These are phyloP conservation scores for Erucastrum elatum DNA, from an alignment of 345 rosid genomes.

Conservation along the genomic window DNA sequence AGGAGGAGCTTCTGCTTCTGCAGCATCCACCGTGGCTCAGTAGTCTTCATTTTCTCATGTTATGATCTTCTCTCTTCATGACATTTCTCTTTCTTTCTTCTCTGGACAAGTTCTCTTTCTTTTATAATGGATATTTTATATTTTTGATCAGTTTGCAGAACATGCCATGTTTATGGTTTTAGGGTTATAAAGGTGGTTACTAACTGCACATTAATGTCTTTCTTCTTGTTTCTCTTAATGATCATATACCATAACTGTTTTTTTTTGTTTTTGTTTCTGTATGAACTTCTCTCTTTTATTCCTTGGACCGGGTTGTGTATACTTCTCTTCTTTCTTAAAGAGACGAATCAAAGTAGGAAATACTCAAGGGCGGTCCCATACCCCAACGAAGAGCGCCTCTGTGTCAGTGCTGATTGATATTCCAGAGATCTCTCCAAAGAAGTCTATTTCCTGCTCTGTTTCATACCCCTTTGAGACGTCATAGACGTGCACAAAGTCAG, in stretches of 20 bases:
- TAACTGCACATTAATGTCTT: neutral
- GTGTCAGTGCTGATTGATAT: constrained; percentile 78
- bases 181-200: constrained; percentile 24
- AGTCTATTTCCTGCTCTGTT: constrained; percentile 71
- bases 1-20: constrained; percentile 53
- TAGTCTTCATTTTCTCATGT: constrained; percentile 9
- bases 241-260: neutral
- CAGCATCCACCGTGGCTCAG: constrained; percentile 45
- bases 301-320: neutral
- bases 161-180: constrained; percentile 29
- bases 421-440: constrained; percentile 85
- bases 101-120: constrained; percentile 9
- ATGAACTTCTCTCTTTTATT: constrained; percentile 23
- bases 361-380: constrained; percentile 88
- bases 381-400: constrained; percentile 72
- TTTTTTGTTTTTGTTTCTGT: constrained; percentile 16
- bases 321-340: constrained; percentile 36
- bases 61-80: constrained; percentile 19
- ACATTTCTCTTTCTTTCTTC: constrained; percentile 10
- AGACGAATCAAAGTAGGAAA: constrained; percentile 62
- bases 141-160: constrained; percentile 11
- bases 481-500: constrained; percentile 78
- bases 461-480: constrained; percentile 60
- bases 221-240: neutral
- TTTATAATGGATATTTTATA: neutral